Percentiles rank a stretch among this genome's conserved stretches.
Conservation (phyloP, 192 early-diverging fungal genomes). For the Rhizophagus sp. region DNA sequence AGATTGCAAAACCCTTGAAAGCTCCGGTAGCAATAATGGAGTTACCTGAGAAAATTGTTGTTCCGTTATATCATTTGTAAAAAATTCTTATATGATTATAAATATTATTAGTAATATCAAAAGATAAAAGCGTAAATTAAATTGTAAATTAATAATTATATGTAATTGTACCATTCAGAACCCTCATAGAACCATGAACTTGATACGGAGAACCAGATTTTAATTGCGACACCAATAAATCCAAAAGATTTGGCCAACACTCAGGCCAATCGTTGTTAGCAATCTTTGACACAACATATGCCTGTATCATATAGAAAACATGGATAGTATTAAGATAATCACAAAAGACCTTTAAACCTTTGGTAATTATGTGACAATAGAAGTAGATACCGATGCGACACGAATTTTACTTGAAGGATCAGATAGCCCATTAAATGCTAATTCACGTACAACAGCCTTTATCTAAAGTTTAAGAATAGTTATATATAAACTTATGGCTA, state of each 20-base stretch:
- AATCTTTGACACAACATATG: constrained; percentile 84
- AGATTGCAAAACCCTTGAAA: constrained; percentile 73
- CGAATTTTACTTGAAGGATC: constrained; percentile 64
- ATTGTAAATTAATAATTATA: not conserved
- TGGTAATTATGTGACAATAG: not conserved
- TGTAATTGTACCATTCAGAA: constrained; percentile 54
- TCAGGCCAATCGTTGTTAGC: constrained; percentile 94
- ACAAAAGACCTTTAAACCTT: not conserved
- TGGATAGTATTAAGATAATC: not conserved
- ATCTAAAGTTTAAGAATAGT: constrained; percentile 38
- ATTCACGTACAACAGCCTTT: constrained; percentile 57
- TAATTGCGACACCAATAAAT: constrained; percentile 68
- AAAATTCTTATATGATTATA: constrained; percentile 62
- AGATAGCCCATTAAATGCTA: constrained; percentile 59
- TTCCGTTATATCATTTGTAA: constrained; percentile 84
- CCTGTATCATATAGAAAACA: constrained; percentile 44
- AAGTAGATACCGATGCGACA: constrained; percentile 56
- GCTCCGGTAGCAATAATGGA: constrained; percentile 79
- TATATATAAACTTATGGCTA: not conserved
- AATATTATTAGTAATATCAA: constrained; percentile 6
- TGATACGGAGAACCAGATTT: constrained; percentile 64
- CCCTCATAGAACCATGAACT: constrained; percentile 87
- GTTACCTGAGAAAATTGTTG: constrained; percentile 83
- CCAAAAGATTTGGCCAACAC: constrained; percentile 88
- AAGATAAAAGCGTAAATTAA: not conserved